phyloP scores from a whole-genome alignment of 345 rosid genomes.

The Eutrema japonicum region DNA sequence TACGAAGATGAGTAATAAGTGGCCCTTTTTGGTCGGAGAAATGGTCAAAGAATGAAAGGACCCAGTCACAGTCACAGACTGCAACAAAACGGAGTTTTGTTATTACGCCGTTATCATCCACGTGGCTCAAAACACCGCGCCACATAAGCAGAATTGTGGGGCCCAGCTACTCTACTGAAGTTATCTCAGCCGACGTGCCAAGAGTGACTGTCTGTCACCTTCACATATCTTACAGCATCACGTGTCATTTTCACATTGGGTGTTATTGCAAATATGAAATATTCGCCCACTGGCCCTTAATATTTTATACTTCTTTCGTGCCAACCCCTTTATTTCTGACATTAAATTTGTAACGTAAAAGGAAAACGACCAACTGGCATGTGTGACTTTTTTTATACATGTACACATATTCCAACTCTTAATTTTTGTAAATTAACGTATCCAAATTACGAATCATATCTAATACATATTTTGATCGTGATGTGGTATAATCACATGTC shows the following conservation, averaged over 20 bases:
- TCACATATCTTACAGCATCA: not conserved
- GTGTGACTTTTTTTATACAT: too few relatives aligned
- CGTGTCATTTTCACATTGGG: not conserved
- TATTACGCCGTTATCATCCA: slow-evolving; percentile 15
- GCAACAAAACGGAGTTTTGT: slow-evolving; percentile 1
- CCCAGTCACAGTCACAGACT: slow-evolving; percentile 22
- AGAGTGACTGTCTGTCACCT: slow-evolving; percentile 40
- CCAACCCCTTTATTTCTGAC: not conserved
- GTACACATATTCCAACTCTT: too few relatives aligned
- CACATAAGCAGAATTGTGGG: not conserved
- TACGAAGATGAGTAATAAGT: slow-evolving; percentile 11
- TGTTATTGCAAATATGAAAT: not conserved
- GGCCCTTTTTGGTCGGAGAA: slow-evolving; percentile 29
- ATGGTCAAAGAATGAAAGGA: not conserved
- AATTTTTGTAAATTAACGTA: too few relatives aligned
- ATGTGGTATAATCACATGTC: too few relatives aligned
- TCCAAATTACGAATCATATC: too few relatives aligned
- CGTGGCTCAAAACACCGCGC: slow-evolving; percentile 2
- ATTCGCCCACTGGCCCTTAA: not conserved
- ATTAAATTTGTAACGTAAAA: too few relatives aligned
- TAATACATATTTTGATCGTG: too few relatives aligned
- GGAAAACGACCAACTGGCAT: too few relatives aligned
- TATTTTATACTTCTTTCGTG: not conserved
- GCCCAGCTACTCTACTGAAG: not conserved
- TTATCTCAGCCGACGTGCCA: slow-evolving; percentile 44